A percentile compares a stretch with the other conserved stretches of the same genome.
phyloP scores from a whole-genome alignment of 1,284 basidiomycete species.

The Cystobasidium pallidum region DNA sequence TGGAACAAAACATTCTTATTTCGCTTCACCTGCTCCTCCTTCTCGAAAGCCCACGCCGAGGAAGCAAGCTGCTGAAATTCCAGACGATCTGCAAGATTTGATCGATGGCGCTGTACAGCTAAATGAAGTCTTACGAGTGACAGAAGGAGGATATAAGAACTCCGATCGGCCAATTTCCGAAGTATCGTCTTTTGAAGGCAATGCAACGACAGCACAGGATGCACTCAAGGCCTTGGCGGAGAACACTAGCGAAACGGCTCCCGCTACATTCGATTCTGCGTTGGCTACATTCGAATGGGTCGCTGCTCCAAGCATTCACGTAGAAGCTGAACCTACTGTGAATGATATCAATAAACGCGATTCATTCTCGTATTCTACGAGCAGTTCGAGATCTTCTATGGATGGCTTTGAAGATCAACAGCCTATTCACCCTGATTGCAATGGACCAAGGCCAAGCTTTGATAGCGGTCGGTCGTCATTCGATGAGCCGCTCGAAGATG shows the following conservation, averaged over 20 bases:
- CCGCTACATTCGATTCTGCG: neutral
- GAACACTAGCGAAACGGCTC: neutral
- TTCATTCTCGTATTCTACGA: slow-evolving; percentile 4
- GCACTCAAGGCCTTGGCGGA: slow-evolving; percentile 13
- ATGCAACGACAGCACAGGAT: slow-evolving; percentile 36
- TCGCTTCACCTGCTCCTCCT: slow-evolving; percentile 16
- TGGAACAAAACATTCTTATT: slow-evolving; percentile 27
- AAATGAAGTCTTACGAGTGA: slow-evolving; percentile 2
- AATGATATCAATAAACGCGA: slow-evolving; percentile 20
- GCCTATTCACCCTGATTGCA: neutral
- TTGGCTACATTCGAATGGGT: neutral
- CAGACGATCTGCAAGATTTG: slow-evolving; percentile 40
- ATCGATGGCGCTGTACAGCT: slow-evolving; percentile 27
- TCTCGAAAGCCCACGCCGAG: neutral
- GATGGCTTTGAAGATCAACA: slow-evolving; percentile 20
- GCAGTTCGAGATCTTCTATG: slow-evolving; percentile 17
- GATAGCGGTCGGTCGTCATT: slow-evolving; percentile 41
- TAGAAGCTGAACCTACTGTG: slow-evolving; percentile 4
- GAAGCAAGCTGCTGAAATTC: slow-evolving; percentile 21
- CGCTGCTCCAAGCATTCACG: slow-evolving; percentile 2
- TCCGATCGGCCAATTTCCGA: slow-evolving; percentile 13
- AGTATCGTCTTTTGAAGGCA: slow-evolving; percentile 42
- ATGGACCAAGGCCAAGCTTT: slow-evolving; percentile 20
- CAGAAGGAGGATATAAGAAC: neutral
- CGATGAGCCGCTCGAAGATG: slow-evolving; percentile 8